Percentiles rank a stretch among this genome's conserved stretches.
Conservation (phyloP, 2,329 filamentous ascomycete species). For the Torrubiellomyces zombiae region DNA sequence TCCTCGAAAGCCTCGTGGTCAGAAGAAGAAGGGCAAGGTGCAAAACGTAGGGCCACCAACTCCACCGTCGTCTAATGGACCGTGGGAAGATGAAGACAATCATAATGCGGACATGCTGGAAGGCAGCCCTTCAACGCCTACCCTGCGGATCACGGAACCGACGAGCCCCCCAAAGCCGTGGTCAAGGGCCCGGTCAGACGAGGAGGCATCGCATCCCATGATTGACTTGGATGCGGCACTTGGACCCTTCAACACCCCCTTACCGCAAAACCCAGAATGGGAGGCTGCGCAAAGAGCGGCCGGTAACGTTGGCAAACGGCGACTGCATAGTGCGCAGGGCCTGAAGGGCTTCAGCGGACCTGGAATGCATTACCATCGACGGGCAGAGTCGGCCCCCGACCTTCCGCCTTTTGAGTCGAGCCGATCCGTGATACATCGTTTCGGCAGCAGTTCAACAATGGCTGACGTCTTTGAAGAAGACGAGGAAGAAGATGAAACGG, state of each 20-base stretch:
- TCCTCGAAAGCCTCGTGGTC: slow-evolving; percentile 40
- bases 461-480: slow-evolving; percentile 79
- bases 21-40: slow-evolving; percentile 24
- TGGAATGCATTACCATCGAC: slow-evolving; percentile 59
- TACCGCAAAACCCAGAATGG: slow-evolving; percentile 45
- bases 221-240: slow-evolving; percentile 91
- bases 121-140: no score
- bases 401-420: slow-evolving; percentile 56
- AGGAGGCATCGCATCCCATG: slow-evolving; percentile 58
- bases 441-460: slow-evolving; percentile 57
- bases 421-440: slow-evolving; percentile 40
- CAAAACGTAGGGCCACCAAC: slow-evolving; percentile 26
- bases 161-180: no score
- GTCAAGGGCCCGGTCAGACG: slow-evolving; percentile 29
- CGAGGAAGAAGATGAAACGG: slow-evolving; percentile 43
- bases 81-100: slow-evolving; percentile 13
- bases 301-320: slow-evolving; percentile 37
- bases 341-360: slow-evolving; percentile 51
- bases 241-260: slow-evolving; percentile 76
- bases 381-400: slow-evolving; percentile 67
- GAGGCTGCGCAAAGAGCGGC: slow-evolving; percentile 46
- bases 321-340: slow-evolving; percentile 63
- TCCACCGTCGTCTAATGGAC: slow-evolving; percentile 21
- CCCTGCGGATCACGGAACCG: no score
- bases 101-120: no score